Conservation (phyloP, 1,139 yeast genomes). For the Blastobotrys apis region DNA sequence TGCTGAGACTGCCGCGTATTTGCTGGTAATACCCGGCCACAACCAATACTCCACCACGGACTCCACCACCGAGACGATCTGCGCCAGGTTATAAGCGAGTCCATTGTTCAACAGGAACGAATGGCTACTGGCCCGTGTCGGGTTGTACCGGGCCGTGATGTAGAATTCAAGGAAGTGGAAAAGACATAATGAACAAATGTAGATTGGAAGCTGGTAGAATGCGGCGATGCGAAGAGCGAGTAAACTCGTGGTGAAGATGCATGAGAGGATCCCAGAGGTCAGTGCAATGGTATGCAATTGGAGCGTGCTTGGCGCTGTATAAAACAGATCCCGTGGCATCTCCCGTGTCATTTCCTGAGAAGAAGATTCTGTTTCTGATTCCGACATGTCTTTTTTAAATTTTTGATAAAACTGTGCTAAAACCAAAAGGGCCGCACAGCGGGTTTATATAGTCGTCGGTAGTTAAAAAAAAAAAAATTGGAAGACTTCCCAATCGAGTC, state of each 20-base stretch:
- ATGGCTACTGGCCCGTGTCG: conserved; percentile 59
- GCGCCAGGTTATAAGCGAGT: conserved; percentile 60
- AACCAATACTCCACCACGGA: conserved; percentile 31
- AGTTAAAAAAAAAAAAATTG: no score
- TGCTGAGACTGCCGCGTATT: conserved; percentile 21
- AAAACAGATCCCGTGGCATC: conserved; percentile 10
- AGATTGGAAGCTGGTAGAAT: conserved; percentile 41
- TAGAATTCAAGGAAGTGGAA: conserved; percentile 83
- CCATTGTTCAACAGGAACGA: conserved; percentile 79
- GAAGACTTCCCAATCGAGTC: no score
- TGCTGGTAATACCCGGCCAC: conserved; percentile 32
- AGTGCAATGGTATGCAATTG: conserved; percentile 34
- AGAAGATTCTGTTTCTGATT: background rate
- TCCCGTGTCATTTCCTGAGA: no score
- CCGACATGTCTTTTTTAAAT: background rate
- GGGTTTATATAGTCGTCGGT: no score
- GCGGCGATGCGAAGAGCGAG: conserved; percentile 20
- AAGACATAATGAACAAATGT: conserved; percentile 48
- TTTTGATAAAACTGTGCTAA: no score
- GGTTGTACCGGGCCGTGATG: conserved; percentile 70
- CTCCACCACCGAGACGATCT: conserved; percentile 50
- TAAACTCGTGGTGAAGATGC: conserved; percentile 16
- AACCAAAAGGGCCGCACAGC: no score
- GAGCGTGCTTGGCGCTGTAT: no score
- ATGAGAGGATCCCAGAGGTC: conserved; percentile 36